Evolutionary conservation across 2,329 filamentous ascomycete genomes (phyloP).

Genomic region (Talaromyces albobiverticillius): DNA sequence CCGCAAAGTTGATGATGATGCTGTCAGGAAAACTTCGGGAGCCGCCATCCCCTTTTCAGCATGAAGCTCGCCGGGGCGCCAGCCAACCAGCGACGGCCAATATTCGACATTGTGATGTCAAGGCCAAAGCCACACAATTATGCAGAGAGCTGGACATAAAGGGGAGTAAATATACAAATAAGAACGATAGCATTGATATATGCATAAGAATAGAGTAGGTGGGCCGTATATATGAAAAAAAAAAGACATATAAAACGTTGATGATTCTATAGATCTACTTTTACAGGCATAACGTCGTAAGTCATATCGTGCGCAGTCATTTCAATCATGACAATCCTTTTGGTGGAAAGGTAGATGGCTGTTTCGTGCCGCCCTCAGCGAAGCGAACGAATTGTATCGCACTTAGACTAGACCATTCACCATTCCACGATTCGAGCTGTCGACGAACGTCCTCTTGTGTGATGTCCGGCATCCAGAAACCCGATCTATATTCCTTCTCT

Average conservation of each 20-base stretch:
- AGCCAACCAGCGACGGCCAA: slow-evolving; percentile 9
- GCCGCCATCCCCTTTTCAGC: slow-evolving; percentile 19
- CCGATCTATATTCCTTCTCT: slow-evolving; percentile 74
- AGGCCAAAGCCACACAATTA: slow-evolving; percentile 16
- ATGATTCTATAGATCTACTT: slow-evolving; percentile 6
- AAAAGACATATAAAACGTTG: slow-evolving; percentile 7
- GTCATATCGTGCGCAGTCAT: slow-evolving; percentile 4
- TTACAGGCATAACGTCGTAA: slow-evolving; percentile 15
- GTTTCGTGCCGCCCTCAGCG: slow-evolving; percentile 60
- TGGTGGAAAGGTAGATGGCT: slow-evolving; percentile 76
- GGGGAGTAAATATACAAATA: background rate
- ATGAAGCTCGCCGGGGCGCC: background rate
- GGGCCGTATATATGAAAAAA: background rate
- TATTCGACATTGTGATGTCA: slow-evolving; percentile 21
- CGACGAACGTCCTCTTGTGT: slow-evolving; percentile 63
- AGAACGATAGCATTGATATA: background rate
- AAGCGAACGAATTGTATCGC: slow-evolving; percentile 76
- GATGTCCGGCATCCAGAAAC: slow-evolving; percentile 79
- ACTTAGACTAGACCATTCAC: slow-evolving; percentile 76
- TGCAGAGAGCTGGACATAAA: slow-evolving; percentile 8
- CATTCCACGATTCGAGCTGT: slow-evolving; percentile 72
- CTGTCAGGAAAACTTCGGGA: slow-evolving; percentile 23
- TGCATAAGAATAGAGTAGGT: background rate
- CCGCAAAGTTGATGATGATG: slow-evolving; percentile 9
- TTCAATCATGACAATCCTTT: slow-evolving; percentile 49